phyloP scores from a whole-genome alignment of 805 yeast genomes.

The Yarrowia keelungensis region DNA sequence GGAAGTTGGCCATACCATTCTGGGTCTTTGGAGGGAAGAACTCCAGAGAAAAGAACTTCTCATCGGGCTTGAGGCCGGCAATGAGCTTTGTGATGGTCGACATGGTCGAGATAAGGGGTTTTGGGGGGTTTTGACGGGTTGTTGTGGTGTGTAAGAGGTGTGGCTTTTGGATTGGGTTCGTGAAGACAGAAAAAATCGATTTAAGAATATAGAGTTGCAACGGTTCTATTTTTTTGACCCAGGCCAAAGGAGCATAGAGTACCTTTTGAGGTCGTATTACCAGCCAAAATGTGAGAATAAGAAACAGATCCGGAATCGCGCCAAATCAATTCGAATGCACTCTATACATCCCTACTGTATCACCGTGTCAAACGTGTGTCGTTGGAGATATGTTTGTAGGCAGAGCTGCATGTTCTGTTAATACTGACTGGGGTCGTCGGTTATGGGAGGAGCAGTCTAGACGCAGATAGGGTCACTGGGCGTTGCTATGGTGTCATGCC shows the following conservation, averaged over 20 bases:
- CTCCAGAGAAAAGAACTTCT: constrained; percentile 82
- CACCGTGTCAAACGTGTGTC: neutral
- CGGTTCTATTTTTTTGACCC: constrained; percentile 16
- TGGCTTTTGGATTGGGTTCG: constrained; percentile 28
- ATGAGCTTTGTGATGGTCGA: constrained; percentile 50
- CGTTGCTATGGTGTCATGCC: constrained; percentile 3
- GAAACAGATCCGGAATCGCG: neutral
- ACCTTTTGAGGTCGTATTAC: neutral
- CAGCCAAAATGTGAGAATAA: too few relatives aligned
- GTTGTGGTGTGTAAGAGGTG: constrained; percentile 6
- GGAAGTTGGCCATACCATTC: constrained; percentile 78
- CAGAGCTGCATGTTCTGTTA: neutral
- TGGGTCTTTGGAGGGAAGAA: constrained; percentile 98
- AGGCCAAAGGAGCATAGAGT: neutral
- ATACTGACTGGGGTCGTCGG: neutral
- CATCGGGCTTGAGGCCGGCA: constrained; percentile 56
- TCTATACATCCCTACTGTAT: constrained; percentile 3
- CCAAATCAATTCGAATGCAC: neutral
- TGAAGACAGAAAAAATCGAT: constrained; percentile 7
- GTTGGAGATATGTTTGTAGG: neutral
- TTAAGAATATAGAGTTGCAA: constrained; percentile 20
- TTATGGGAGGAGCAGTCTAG: constrained; percentile 32
- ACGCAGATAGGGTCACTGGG: neutral
- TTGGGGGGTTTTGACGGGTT: neutral
- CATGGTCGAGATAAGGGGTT: constrained; percentile 5